Evolutionary conservation across 1,139 yeast species (phyloP).

Genomic region (Candida sp.): DNA sequence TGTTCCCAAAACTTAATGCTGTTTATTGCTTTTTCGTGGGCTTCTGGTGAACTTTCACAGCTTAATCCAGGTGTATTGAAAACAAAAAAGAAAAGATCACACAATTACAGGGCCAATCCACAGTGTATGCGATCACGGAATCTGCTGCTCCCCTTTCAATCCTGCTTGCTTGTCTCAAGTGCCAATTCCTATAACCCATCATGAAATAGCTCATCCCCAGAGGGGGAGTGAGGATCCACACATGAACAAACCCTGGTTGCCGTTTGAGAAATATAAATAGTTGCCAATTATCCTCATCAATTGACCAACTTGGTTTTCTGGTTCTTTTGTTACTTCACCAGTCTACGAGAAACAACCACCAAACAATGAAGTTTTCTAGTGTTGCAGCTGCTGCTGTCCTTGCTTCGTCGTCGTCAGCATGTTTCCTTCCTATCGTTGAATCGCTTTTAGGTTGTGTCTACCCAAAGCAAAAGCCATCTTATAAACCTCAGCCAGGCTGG

Average conservation of each 20-base stretch:
- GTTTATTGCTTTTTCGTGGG: not conserved
- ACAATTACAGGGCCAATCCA: not conserved
- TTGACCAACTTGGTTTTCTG: not conserved
- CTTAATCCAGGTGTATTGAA: not conserved
- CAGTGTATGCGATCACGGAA: not conserved
- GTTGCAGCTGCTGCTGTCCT: constrained; percentile 5
- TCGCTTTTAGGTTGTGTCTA: constrained; percentile 3
- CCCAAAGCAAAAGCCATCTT: not conserved
- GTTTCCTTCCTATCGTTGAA: constrained; percentile 6
- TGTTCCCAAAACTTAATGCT: constrained; percentile 1
- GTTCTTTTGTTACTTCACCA: not conserved
- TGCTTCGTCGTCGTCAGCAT: constrained; percentile 3
- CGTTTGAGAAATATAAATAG: not conserved
- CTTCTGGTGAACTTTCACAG: not conserved
- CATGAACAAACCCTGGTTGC: no score
- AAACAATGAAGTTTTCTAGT: constrained; percentile 5
- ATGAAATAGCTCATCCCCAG: not conserved
- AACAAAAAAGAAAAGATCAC: not conserved
- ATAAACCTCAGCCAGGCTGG: not conserved
- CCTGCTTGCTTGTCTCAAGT: not conserved
- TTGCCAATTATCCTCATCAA: not conserved
- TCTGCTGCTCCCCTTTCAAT: not conserved
- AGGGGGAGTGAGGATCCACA: not conserved
- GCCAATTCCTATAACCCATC: not conserved
- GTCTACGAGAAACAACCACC: not conserved